Percentiles rank a stretch among this genome's conserved stretches.
These are phyloP conservation scores for Coniferiporia sulphurascens DNA, from an alignment of 1,284 basidiomycete species.

Conservation along the genomic window DNA sequence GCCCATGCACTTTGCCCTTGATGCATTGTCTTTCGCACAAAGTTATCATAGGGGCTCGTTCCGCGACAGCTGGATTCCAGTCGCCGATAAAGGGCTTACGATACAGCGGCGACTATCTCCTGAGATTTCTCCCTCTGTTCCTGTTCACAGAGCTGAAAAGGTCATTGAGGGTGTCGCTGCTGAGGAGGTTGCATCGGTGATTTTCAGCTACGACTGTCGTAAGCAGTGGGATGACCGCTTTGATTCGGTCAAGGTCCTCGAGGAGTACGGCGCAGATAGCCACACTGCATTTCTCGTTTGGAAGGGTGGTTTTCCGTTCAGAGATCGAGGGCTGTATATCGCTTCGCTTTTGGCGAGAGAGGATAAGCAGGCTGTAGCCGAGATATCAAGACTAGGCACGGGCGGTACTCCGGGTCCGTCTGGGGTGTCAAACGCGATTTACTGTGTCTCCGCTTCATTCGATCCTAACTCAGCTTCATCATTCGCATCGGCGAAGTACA, in stretches of 20 bases:
- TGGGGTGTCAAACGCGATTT: conserved; percentile 52
- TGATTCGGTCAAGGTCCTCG: conserved; percentile 64
- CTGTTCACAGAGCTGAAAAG: conserved; percentile 85
- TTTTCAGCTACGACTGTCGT: conserved; percentile 69
- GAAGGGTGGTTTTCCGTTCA: conserved; percentile 85
- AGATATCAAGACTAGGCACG: conserved; percentile 19
- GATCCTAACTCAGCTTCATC: conserved; percentile 54
- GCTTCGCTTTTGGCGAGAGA: conserved; percentile 67
- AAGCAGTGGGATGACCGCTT: conserved; percentile 85
- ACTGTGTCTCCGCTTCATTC: conserved; percentile 76
- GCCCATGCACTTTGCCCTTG: conserved; percentile 74
- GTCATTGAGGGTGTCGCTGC: conserved; percentile 94
- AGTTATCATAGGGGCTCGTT: conserved; percentile 61
- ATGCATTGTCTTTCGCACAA: conserved; percentile 75
- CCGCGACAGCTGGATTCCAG: conserved; percentile 77
- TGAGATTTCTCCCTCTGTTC: conserved; percentile 77
- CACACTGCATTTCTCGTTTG: conserved; percentile 64
- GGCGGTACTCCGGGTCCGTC: conserved; percentile 29
- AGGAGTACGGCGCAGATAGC: conserved; percentile 78
- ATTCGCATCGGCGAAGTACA: conserved; percentile 69
- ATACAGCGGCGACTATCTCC: conserved; percentile 74
- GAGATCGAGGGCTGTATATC: conserved; percentile 83
- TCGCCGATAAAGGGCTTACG: conserved; percentile 77
- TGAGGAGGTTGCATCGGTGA: conserved; percentile 79
- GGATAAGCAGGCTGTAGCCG: conserved; percentile 23